phyloP scores from a whole-genome alignment of 257 asterid genomes.

The Nicotiana noctiflora region DNA sequence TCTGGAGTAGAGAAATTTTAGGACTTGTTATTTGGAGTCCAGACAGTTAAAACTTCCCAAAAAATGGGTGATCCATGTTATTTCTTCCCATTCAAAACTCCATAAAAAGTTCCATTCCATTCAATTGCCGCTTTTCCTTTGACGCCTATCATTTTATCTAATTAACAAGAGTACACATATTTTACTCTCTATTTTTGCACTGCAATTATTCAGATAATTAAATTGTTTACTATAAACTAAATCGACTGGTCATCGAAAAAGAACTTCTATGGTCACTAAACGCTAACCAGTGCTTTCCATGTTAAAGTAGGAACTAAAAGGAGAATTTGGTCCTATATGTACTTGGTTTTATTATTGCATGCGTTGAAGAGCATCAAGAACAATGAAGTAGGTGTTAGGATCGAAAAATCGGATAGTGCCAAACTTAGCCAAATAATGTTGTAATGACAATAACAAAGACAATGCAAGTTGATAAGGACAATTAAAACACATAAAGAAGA shows the following conservation, averaged over 20 bases:
- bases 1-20: slow-evolving; percentile 49
- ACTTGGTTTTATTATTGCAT: not conserved
- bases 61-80: slow-evolving; percentile 16
- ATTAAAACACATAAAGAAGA: too few species aligned
- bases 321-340: not conserved
- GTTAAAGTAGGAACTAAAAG: not conserved
- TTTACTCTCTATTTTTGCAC: not conserved
- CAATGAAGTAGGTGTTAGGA: not conserved
- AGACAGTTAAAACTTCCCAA: slow-evolving; percentile 10
- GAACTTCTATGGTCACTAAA: not conserved
- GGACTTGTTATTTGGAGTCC: slow-evolving; percentile 25
- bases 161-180: not conserved
- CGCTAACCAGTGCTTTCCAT: not conserved
- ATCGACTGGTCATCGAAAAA: not conserved
- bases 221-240: not conserved
- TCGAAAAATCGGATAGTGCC: too few species aligned
- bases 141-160: not conserved
- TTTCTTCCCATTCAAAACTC: not conserved
- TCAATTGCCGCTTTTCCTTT: slow-evolving; percentile 2
- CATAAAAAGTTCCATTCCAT: slow-evolving; percentile 1
- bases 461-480: too few species aligned
- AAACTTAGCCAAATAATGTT: too few species aligned
- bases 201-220: not conserved
- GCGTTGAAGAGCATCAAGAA: not conserved
- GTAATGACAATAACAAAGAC: too few species aligned